Evolutionary conservation across 2,329 filamentous ascomycete genomes (phyloP), one percentile per base, ranked within the genome.

Genomic region (Talaromyces sp.): DNA sequence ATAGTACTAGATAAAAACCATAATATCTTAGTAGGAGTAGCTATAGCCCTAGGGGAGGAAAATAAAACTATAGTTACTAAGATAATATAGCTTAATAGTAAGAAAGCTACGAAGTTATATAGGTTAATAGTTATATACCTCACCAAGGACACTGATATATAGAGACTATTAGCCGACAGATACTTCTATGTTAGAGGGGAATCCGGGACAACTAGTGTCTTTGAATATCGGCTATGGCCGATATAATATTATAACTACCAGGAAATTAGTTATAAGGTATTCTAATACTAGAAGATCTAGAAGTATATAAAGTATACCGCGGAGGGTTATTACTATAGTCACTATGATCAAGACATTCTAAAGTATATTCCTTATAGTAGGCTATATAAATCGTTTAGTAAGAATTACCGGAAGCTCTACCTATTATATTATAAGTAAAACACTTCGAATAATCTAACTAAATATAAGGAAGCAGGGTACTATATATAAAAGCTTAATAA

Each of bases 181-280:
- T 58, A 52, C 45, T 63, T 63, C 37, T 47, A 63, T 32, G 54
- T 41, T 22, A 40, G 55, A 17, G 53, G 57, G 49, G 61, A 65
- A 55, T 62, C 61, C 33, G 54, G 56, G 10, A 20, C 51, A 29
- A 62, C 55, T 3, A 58, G 56, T n/a, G 37, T 32, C 57, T 62
- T 64, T 30, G 42, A 64, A 49, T 39, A 57, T 49, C 57, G 61
- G 43, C 52, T 47, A 33, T 52, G 56, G 49, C 64, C 61, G 30
- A 51, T 58, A 27, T 55, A 70, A 61, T 71, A 55, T 48, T 70
- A 67, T 42, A 69, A 69, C 35, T 70, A 60, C 48, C 55, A 69
- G 54, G 49, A 66, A 48, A 61, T 68, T 32, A 52, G 58, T n/a
- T 53, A 67, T 37, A 69, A 68, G 48, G 62, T 60, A 11, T 65